Conservation (phyloP, 2,329 filamentous ascomycete genomes). For the Pseudocercospora cruenta region DNA sequence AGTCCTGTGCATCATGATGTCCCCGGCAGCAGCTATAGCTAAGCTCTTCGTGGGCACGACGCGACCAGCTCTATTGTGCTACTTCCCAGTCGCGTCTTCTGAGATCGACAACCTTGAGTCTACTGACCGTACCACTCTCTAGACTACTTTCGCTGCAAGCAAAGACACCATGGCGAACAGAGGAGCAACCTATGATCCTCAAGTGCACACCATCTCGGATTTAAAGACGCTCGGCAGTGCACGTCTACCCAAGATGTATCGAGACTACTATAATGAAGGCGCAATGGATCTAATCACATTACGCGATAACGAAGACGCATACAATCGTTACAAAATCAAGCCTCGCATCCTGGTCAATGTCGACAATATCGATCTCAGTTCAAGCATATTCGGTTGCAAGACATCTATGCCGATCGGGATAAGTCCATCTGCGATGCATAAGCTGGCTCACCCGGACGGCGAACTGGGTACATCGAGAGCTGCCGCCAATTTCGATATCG, state of each 20-base stretch:
- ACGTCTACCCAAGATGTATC: conserved; percentile 24
- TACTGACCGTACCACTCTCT: neutral
- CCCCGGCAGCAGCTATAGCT: neutral
- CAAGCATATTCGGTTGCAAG: conserved; percentile 48
- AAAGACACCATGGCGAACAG: conserved; percentile 21
- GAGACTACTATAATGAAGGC: conserved; percentile 9
- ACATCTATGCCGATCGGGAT: conserved; percentile 56
- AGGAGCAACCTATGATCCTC: conserved; percentile 17
- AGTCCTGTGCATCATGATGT: too few species aligned
- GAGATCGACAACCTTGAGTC: neutral
- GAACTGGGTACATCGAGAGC: conserved; percentile 55
- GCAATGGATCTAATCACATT: conserved; percentile 20
- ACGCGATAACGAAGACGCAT: conserved; percentile 57
- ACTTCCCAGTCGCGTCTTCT: neutral
- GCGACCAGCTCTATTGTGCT: neutral
- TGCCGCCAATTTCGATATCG: conserved; percentile 46
- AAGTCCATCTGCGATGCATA: conserved; percentile 57
- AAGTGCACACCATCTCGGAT: conserved; percentile 23
- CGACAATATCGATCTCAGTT: conserved; percentile 44
- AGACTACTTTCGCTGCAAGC: too few species aligned
- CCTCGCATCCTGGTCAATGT: conserved; percentile 44
- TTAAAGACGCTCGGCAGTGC: conserved; percentile 19
- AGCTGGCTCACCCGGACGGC: conserved; percentile 57
- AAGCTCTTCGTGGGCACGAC: neutral
- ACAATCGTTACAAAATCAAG: conserved; percentile 48